A percentile compares a stretch with the other conserved stretches of the same genome.
Conservation (phyloP, 352 stramenopile species). For the Phytophthora lateralis region DNA sequence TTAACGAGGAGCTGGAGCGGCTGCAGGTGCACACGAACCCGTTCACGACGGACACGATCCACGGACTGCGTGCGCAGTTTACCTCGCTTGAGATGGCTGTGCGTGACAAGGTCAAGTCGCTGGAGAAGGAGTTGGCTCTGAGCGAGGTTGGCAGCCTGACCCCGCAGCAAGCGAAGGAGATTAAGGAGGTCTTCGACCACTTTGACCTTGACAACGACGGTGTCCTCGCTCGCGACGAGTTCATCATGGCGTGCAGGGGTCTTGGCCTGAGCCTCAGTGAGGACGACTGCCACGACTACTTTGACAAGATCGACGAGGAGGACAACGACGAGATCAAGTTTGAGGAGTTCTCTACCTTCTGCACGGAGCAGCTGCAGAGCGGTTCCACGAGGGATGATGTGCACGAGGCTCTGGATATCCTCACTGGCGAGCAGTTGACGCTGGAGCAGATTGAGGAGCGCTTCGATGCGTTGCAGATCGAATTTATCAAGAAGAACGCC, state of each 20-base stretch:
- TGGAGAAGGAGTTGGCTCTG: conserved; percentile 89
- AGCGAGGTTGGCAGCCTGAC: conserved; percentile 86
- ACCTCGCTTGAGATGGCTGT: conserved; percentile 80
- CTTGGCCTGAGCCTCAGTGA: conserved; percentile 87
- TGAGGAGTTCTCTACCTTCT: conserved; percentile 86
- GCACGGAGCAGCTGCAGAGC: conserved; percentile 88
- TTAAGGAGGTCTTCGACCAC: conserved; percentile 91
- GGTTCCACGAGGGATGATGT: conserved; percentile 87
- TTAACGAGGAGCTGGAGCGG: conserved; percentile 81
- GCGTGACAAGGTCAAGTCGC: conserved; percentile 85
- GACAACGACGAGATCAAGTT: conserved; percentile 88
- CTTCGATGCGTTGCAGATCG: conserved; percentile 73
- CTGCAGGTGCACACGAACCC: conserved; percentile 90
- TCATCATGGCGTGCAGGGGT: conserved; percentile 92
- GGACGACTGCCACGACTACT: conserved; percentile 88
- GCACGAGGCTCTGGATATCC: conserved; percentile 78
- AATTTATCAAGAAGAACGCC: conserved; percentile 85
- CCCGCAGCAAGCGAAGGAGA: conserved; percentile 83
- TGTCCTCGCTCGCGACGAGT: conserved; percentile 86
- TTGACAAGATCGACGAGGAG: conserved; percentile 86
- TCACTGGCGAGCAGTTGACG: conserved; percentile 75
- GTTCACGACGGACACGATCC: conserved; percentile 91
- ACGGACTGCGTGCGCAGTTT: conserved; percentile 84
- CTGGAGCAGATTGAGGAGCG: conserved; percentile 82
- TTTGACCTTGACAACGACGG: conserved; percentile 90